Evolutionary conservation across 768 basidiomycete species (phyloP).

Genomic region (Collybia sp.): DNA sequence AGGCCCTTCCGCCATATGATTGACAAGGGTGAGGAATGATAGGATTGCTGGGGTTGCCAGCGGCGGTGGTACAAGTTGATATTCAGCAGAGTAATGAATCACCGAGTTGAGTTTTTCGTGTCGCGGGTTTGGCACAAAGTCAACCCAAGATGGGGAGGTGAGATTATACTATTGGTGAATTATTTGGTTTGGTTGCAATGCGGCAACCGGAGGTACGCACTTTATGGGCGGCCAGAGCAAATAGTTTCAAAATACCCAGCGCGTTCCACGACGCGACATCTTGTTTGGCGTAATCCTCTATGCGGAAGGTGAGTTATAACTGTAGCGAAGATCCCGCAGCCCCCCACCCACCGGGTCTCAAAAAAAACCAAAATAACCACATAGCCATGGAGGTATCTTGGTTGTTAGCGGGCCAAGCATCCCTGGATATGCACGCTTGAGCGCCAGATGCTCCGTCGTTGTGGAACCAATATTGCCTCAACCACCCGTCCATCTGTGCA

Average conservation of each 20-base stretch:
- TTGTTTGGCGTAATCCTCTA: slow-evolving; percentile 45
- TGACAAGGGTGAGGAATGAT: slow-evolving; percentile 55
- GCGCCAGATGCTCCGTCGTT: slow-evolving; percentile 51
- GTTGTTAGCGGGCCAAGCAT: slow-evolving; percentile 54
- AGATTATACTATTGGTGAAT: slow-evolving; percentile 49
- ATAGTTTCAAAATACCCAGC: slow-evolving; percentile 48
- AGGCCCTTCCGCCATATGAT: slow-evolving; percentile 23
- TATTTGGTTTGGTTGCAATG: slow-evolving; percentile 5
- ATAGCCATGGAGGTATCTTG: slow-evolving; percentile 56
- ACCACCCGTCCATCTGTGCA: slow-evolving; percentile 57
- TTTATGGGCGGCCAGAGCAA: slow-evolving; percentile 65
- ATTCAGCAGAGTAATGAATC: slow-evolving; percentile 39
- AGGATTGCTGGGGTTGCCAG: slow-evolving; percentile 71
- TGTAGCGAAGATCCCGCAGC: too few relatives aligned
- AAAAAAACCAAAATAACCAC: slow-evolving; percentile 78
- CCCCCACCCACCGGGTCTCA: slow-evolving; percentile 50
- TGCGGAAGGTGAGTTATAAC: background rate
- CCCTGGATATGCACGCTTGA: slow-evolving; percentile 30
- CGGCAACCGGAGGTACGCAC: slow-evolving; percentile 18
- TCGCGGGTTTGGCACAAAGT: slow-evolving; percentile 38
- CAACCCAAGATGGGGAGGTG: slow-evolving; percentile 52
- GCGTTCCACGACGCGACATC: slow-evolving; percentile 38
- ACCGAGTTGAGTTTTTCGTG: slow-evolving; percentile 17
- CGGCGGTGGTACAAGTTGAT: slow-evolving; percentile 50
- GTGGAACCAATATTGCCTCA: slow-evolving; percentile 65